Percentiles rank a stretch among this genome's conserved stretches.
Evolutionary conservation across 257 asterid species (phyloP).

Genomic region (Datura wrightii): DNA sequence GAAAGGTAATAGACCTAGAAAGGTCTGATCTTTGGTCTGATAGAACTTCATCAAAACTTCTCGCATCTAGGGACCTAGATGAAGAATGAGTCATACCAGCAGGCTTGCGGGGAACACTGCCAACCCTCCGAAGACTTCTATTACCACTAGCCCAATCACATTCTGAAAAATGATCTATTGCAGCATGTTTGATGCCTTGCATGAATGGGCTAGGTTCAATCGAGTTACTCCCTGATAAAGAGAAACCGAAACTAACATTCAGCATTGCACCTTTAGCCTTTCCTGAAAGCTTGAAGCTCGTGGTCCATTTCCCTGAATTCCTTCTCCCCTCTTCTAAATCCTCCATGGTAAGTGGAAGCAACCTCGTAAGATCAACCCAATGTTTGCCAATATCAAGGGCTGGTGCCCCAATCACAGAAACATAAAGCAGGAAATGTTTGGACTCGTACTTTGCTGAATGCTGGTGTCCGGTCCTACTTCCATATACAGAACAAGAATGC

Average conservation of each 20-base stretch:
- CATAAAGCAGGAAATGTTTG: constrained; percentile 61
- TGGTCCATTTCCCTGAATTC: constrained; percentile 82
- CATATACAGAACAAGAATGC: constrained; percentile 64
- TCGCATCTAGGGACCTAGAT: constrained; percentile 46
- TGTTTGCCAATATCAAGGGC: constrained; percentile 71
- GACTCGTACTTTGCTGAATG: constrained; percentile 70
- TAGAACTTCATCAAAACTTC: constrained; percentile 44
- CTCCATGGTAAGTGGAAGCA: constrained; percentile 82
- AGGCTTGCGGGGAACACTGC: constrained; percentile 41
- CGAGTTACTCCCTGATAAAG: constrained; percentile 55
- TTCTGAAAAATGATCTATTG: constrained; percentile 40
- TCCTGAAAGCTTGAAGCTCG: constrained; percentile 84
- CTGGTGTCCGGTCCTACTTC: constrained; percentile 60
- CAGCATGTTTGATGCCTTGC: constrained; percentile 41
- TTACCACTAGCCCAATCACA: constrained; percentile 36
- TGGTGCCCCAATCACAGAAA: constrained; percentile 68
- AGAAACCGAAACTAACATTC: constrained; percentile 86
- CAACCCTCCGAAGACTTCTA: constrained; percentile 36
- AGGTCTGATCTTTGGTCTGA: constrained; percentile 51
- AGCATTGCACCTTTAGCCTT: constrained; percentile 77
- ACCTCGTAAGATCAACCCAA: constrained; percentile 84
- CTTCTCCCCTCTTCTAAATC: constrained; percentile 70
- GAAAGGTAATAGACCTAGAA: constrained; percentile 52
- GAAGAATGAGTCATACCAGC: constrained; percentile 39
- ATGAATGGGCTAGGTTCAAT: constrained; percentile 51